phyloP scores from a whole-genome alignment of 2,329 filamentous ascomycete species.

The Diaporthe velutina region DNA sequence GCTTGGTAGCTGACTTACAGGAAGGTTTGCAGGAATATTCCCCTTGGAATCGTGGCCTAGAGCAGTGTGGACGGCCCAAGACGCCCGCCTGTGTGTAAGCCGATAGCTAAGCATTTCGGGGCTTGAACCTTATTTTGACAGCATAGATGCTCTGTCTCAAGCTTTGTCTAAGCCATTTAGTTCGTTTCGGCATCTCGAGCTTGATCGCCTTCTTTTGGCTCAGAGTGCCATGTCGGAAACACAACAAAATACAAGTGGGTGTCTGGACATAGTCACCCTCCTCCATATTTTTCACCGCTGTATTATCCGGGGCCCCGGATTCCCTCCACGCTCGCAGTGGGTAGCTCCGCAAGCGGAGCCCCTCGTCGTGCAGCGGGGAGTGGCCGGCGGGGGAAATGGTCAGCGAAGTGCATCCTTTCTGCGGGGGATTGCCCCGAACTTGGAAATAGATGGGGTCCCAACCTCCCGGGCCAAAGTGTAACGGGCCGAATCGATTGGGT shows the following conservation, averaged over 20 bases:
- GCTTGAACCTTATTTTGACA: constrained; percentile 14
- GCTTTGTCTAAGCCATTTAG: too few species aligned
- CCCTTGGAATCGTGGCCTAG: background rate
- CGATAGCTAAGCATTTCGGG: background rate
- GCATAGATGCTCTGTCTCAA: background rate
- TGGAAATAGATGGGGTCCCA: constrained; percentile 16
- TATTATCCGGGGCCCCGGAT: constrained; percentile 15
- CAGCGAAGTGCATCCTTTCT: background rate
- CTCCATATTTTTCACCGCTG: background rate
- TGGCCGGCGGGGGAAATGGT: constrained; percentile 24
- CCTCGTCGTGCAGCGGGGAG: constrained; percentile 1
- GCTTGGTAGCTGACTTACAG: background rate
- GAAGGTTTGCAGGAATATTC: too few species aligned
- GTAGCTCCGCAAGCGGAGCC: constrained; percentile 17
- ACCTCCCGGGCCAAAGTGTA: background rate
- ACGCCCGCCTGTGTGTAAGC: background rate
- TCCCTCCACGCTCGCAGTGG: background rate
- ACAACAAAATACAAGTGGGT: background rate
- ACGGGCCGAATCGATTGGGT: background rate
- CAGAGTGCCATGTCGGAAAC: background rate
- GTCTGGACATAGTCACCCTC: too few species aligned
- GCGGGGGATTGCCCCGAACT: background rate
- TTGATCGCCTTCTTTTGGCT: too few species aligned
- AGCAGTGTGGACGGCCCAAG: background rate
- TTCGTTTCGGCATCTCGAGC: background rate